phyloP scores from a whole-genome alignment of 2,329 filamentous ascomycete species.

The Cercospora brassicicola region DNA sequence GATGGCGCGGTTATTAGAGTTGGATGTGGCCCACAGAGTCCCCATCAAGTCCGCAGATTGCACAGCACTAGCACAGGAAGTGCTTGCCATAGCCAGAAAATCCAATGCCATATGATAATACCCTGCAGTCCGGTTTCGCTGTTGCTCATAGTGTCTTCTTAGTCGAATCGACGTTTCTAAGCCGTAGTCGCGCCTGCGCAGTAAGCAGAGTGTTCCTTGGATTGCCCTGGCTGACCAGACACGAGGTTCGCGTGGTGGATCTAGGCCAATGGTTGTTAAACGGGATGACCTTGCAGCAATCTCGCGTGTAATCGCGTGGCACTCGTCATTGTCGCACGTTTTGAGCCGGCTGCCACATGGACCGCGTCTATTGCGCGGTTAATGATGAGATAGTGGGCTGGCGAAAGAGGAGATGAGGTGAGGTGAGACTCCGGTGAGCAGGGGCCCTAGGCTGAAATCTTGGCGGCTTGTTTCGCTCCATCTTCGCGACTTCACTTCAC shows the following conservation, averaged over 20 bases:
- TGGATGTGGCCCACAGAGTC: slow-evolving; percentile 67
- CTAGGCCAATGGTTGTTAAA: neutral
- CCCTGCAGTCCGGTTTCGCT: neutral
- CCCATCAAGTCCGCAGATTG: slow-evolving; percentile 62
- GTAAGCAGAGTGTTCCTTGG: neutral
- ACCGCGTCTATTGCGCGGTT: neutral
- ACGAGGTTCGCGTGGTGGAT: neutral
- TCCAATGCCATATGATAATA: slow-evolving; percentile 1
- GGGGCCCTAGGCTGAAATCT: neutral
- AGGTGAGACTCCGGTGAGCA: neutral
- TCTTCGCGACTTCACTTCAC: neutral
- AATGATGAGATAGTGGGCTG: neutral
- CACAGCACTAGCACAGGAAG: slow-evolving; percentile 6
- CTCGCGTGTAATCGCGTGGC: slow-evolving; percentile 1
- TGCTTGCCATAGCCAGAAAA: slow-evolving; percentile 6
- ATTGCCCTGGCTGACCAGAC: neutral
- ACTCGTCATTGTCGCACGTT: neutral
- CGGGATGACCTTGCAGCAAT: neutral
- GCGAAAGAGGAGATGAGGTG: neutral
- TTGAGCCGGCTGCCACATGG: neutral
- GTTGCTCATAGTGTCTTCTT: neutral
- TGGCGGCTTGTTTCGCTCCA: neutral
- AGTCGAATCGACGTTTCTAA: neutral
- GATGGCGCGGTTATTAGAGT: slow-evolving; percentile 60
- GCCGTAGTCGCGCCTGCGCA: neutral